Evolutionary conservation across 2,329 filamentous ascomycete species (phyloP).

Genomic region (Aspergillus japonicus): DNA sequence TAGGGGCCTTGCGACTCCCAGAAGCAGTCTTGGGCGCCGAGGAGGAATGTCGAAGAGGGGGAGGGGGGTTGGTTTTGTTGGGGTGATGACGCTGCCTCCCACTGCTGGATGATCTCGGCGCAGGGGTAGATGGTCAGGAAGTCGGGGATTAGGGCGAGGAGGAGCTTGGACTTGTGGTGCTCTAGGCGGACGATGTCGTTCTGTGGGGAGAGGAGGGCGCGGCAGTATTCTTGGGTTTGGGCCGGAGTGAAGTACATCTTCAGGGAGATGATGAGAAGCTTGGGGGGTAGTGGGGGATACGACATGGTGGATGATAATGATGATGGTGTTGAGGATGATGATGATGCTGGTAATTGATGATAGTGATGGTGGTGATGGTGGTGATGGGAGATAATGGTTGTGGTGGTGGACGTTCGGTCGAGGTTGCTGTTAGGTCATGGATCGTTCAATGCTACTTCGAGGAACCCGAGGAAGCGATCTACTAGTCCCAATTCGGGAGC

Average conservation of each 20-base stretch:
- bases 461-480: neutral
- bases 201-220: conserved; percentile 50
- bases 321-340: neutral
- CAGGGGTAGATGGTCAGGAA: conserved; percentile 63
- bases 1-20: conserved; percentile 69
- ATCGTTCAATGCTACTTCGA: neutral
- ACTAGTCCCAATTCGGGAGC: neutral
- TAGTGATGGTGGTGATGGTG: neutral
- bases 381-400: neutral
- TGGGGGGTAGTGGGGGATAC: conserved; percentile 37
- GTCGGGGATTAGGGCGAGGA: conserved; percentile 77
- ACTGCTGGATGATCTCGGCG: conserved; percentile 39
- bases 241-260: conserved; percentile 41
- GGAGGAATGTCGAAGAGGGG: conserved; percentile 51
- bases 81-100: conserved; percentile 24
- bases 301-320: conserved; percentile 4
- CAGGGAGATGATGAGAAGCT: conserved; percentile 40
- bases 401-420: neutral
- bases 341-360: neutral
- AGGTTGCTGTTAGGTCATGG: neutral
- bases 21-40: conserved; percentile 76
- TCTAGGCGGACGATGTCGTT: conserved; percentile 44
- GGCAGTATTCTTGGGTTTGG: conserved; percentile 58
- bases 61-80: conserved; percentile 13
- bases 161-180: conserved; percentile 52